Evolutionary conservation across 257 asterid species (phyloP).

Genomic region (Solanum boliviense): DNA sequence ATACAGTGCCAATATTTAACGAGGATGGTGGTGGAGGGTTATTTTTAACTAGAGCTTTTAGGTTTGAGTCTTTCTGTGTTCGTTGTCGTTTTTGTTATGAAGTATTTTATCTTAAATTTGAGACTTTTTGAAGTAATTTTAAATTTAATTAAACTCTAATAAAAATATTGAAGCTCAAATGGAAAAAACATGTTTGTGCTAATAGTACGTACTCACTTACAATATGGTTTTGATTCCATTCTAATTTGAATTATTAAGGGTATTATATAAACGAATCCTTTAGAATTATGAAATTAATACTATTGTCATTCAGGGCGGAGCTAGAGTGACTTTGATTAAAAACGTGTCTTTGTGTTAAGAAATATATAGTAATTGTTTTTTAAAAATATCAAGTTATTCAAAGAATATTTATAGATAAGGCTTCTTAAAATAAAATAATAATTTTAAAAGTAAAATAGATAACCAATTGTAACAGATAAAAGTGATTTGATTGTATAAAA

Average conservation of each 20-base stretch:
- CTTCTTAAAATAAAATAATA: neutral
- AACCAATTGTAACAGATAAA: neutral
- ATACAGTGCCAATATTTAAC: neutral
- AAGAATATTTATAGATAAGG: neutral
- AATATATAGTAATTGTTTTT: neutral
- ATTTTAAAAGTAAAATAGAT: neutral
- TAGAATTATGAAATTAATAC: neutral
- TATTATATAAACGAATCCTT: neutral
- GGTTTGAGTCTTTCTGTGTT: rapidly evolving
- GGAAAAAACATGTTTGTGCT: neutral
- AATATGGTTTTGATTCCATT: neutral
- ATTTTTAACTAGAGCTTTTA: neutral
- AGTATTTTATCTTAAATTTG: too few relatives aligned
- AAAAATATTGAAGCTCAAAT: neutral
- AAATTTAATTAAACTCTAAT: too few relatives aligned
- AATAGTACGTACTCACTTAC: neutral
- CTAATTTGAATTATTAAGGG: neutral
- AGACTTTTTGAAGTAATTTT: rapidly evolving
- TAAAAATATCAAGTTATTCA: neutral
- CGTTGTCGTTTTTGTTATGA: too few relatives aligned
- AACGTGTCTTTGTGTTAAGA: neutral
- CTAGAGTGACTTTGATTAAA: neutral
- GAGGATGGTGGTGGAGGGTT: neutral
- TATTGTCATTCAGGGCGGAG: neutral
- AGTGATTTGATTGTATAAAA: too few relatives aligned